Conservation (phyloP, 768 basidiomycete genomes). For the Xerocomus potaroensis region DNA sequence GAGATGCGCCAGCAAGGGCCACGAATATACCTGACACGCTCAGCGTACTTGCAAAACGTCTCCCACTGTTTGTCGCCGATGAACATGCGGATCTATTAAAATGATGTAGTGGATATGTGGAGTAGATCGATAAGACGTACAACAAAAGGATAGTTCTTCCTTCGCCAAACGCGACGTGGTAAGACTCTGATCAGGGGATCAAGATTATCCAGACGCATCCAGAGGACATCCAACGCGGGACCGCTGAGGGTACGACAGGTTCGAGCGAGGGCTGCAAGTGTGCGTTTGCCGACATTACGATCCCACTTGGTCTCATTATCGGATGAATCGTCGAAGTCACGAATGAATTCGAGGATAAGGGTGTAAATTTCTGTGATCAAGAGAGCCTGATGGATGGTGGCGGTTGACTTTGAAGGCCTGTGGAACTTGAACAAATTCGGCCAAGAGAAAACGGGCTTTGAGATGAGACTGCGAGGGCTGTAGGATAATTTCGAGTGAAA, state of each 20-base stretch:
- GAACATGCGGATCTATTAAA: slow-evolving; percentile 19
- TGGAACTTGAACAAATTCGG: background rate
- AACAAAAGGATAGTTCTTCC: slow-evolving; percentile 17
- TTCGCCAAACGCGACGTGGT: slow-evolving; percentile 25
- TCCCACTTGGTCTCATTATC: slow-evolving; percentile 14
- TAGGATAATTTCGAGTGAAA: background rate
- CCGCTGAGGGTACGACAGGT: slow-evolving; percentile 23
- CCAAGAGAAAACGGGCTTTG: background rate
- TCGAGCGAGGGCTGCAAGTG: slow-evolving; percentile 25
- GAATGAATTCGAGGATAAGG: slow-evolving; percentile 21
- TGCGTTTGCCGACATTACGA: slow-evolving; percentile 13
- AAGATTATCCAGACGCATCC: slow-evolving; percentile 27
- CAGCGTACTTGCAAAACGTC: slow-evolving; percentile 23
- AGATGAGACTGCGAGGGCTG: slow-evolving; percentile 1
- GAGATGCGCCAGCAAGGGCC: slow-evolving; percentile 22
- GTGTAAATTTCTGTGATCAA: slow-evolving; percentile 20
- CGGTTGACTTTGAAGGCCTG: background rate
- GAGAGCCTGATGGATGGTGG: slow-evolving; percentile 20
- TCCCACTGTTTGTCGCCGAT: slow-evolving; percentile 27
- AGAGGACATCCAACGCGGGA: slow-evolving; percentile 25
- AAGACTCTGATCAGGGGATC: slow-evolving; percentile 26
- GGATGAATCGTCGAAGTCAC: slow-evolving; percentile 18
- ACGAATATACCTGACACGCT: slow-evolving; percentile 19
- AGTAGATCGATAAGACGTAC: slow-evolving; percentile 10
- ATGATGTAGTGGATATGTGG: background rate